A percentile compares a stretch with the other conserved stretches of the same genome.
Conservation (phyloP, 371 early-diverging fungal genomes). For the Mortierella sp. region DNA sequence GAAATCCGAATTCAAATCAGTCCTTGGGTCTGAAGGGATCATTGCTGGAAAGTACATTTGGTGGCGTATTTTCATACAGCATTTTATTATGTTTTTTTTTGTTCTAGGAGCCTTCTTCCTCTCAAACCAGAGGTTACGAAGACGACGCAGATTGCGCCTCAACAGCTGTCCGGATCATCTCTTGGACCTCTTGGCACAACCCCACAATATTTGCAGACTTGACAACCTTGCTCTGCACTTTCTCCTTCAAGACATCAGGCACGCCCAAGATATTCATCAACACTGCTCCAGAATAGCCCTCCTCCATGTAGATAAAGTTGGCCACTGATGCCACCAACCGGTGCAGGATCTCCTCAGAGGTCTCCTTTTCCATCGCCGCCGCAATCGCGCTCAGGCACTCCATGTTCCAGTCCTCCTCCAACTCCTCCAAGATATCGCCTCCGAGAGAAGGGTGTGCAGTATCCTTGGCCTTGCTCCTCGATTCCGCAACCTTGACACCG, state of each 20-base stretch:
- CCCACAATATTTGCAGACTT: conserved; percentile 29
- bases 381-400: conserved; percentile 75
- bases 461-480: conserved; percentile 41
- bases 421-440: conserved; percentile 49
- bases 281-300: conserved; percentile 29
- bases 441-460: conserved; percentile 57
- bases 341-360: conserved; percentile 59
- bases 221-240: conserved; percentile 34
- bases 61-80: neutral
- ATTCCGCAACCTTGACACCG: conserved; percentile 62
- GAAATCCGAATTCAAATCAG: neutral
- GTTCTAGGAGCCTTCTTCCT: neutral
- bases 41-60: neutral
- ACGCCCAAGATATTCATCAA: conserved; percentile 45
- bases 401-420: conserved; percentile 78
- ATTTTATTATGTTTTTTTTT: neutral
- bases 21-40: too few relatives aligned
- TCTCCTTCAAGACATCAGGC: conserved; percentile 23
- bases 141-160: conserved; percentile 1
- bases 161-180: conserved; percentile 49
- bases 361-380: conserved; percentile 72
- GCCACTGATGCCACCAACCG: conserved; percentile 48
- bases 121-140: neutral
- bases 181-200: conserved; percentile 66
- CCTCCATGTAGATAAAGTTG: conserved; percentile 50